Evolutionary conservation across 768 basidiomycete genomes (phyloP).

Genomic region (Cantharellus anzutake): DNA sequence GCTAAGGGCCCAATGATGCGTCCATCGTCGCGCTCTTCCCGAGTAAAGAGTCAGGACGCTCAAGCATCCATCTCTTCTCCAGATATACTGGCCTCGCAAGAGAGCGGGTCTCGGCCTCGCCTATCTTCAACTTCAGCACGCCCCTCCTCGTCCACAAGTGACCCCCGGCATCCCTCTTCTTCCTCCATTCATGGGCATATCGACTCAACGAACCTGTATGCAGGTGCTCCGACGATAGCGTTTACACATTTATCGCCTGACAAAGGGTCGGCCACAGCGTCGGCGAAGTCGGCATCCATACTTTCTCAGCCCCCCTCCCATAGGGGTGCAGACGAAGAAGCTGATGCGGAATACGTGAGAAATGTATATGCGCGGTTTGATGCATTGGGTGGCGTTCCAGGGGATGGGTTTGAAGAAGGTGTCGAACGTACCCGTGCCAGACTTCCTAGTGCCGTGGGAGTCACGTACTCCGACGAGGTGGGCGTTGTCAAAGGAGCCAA

Average conservation of each 20-base stretch:
- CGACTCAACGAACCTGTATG: not conserved
- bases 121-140: too few species aligned
- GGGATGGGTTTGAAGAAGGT: conserved; percentile 89
- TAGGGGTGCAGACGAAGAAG: conserved; percentile 34
- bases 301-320: conserved; percentile 3
- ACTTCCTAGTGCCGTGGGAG: conserved; percentile 25
- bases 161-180: not conserved
- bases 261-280: not conserved
- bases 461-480: conserved; percentile 21
- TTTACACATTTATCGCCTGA: too few species aligned
- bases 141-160: not conserved
- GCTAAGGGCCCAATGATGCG: too few species aligned
- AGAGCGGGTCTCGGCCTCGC: too few species aligned
- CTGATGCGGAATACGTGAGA: conserved; percentile 67
- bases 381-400: conserved; percentile 58
- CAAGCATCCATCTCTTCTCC: too few species aligned
- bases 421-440: conserved; percentile 80
- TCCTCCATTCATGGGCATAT: not conserved
- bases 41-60: too few species aligned
- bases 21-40: too few species aligned
- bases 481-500: conserved; percentile 27
- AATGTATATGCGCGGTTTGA: conserved; percentile 85
- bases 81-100: too few species aligned
- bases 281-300: not conserved
- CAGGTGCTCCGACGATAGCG: too few species aligned